Conservation (phyloP, 1,284 basidiomycete species). For the Rhodotorula sp. region DNA sequence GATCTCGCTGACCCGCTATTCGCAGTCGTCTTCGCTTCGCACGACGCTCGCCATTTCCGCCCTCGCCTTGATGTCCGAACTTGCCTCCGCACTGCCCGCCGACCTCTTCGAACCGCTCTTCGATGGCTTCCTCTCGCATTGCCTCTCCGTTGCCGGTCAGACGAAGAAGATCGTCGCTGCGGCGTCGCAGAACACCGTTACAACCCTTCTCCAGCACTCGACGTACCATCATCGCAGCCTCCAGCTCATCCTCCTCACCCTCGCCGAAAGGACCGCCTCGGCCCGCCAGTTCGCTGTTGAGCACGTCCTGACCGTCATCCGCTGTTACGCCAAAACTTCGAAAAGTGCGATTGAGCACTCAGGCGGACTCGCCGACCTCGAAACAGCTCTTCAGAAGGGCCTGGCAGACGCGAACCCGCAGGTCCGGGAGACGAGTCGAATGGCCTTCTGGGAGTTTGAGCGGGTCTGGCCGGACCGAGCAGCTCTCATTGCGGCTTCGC, state of each 20-base stretch:
- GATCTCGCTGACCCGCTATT: not conserved
- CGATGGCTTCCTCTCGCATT: constrained; percentile 69
- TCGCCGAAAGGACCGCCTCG: constrained; percentile 83
- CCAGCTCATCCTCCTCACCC: constrained; percentile 64
- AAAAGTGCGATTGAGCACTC: constrained; percentile 46
- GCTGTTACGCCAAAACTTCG: constrained; percentile 42
- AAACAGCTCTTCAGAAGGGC: constrained; percentile 67
- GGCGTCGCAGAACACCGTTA: constrained; percentile 73
- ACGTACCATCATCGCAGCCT: constrained; percentile 69
- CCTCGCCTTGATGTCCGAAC: constrained; percentile 72
- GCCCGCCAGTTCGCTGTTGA: constrained; percentile 63
- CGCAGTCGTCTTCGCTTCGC: constrained; percentile 76
- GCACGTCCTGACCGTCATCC: constrained; percentile 47
- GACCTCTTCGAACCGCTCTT: constrained; percentile 68
- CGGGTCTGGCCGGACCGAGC: constrained; percentile 71
- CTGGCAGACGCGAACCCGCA: constrained; percentile 74
- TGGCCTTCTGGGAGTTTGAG: constrained; percentile 77
- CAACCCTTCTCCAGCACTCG: constrained; percentile 66
- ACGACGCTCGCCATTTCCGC: constrained; percentile 85
- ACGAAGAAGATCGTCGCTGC: constrained; percentile 95
- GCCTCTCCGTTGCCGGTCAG: constrained; percentile 81
- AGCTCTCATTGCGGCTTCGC: constrained; percentile 59
- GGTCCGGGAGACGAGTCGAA: constrained; percentile 71
- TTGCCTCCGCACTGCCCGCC: constrained; percentile 67
- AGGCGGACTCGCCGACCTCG: constrained; percentile 66